phyloP scores from a whole-genome alignment of 2,329 filamentous ascomycete genomes.

The Niveomyces coronatus region DNA sequence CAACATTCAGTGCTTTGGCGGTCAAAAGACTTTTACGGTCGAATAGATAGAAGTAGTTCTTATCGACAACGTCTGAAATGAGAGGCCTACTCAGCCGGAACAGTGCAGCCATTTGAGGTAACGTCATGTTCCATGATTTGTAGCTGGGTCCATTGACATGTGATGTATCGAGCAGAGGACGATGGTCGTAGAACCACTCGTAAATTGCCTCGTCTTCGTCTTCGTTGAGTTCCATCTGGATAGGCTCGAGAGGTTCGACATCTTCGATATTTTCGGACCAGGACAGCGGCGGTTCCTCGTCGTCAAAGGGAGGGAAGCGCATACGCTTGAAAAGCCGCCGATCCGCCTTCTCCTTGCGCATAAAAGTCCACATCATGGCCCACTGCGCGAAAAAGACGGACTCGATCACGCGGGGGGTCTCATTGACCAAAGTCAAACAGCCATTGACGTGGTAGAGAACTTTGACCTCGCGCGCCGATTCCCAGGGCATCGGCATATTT shows the following conservation, averaged over 20 bases:
- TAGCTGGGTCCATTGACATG: slow-evolving; percentile 97
- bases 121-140: slow-evolving; percentile 83
- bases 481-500: slow-evolving; percentile 99
- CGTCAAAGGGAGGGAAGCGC: slow-evolving; percentile 97
- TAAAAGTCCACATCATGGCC: slow-evolving; percentile 99
- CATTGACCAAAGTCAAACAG: slow-evolving; percentile 92
- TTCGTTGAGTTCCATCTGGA: slow-evolving; percentile 97
- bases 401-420: slow-evolving; percentile 92
- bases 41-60: slow-evolving; percentile 98
- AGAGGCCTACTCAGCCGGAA: slow-evolving; percentile 87
- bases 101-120: slow-evolving; percentile 92
- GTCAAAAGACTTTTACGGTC: slow-evolving; percentile 91
- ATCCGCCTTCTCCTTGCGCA: slow-evolving; percentile 97
- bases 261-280: slow-evolving; percentile 99
- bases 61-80: slow-evolving; percentile 83
- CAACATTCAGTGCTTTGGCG: slow-evolving; percentile 92
- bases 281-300: slow-evolving; percentile 92
- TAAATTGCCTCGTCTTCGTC: slow-evolving; percentile 82
- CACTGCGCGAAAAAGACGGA: slow-evolving; percentile 97
- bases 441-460: slow-evolving; percentile 98
- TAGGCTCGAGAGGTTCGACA: slow-evolving; percentile 92
- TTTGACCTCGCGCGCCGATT: slow-evolving; percentile 91
- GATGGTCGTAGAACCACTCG: slow-evolving; percentile 97
- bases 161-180: slow-evolving; percentile 78
- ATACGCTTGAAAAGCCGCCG: slow-evolving; percentile 95